Evolutionary conservation across 148 eudicot genomes (phyloP), one percentile per base, ranked within the genome.

Genomic region (Camellia lanceoleosa): DNA sequence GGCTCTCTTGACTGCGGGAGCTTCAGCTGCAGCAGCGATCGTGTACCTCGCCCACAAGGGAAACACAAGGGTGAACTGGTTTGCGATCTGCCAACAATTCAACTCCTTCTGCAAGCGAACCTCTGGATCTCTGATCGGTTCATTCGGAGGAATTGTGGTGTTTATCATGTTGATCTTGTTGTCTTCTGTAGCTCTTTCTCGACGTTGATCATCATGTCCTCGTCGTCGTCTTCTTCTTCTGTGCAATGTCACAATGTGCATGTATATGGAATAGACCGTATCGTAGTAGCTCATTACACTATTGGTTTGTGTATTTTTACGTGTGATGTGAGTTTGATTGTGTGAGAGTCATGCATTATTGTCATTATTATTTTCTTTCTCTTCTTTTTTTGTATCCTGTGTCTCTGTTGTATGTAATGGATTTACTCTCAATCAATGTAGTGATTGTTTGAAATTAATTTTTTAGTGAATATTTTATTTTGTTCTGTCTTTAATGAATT

Each of bases 41-140:
- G 89, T 85, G 41, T 83, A 90, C 85, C 58, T 90, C 64, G 93
- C 93, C 19, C 91, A 81, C 82, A 84, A 87, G 19, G 91, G 93
- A 10, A 89, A 82, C 42, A 63, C 77, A 0, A 65, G 52, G 74
- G 86, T 85, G 23, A 90, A 90, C 47, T 89, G 91, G 93, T 66
- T 79, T 9, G 85, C 90, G 0, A 80, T 90, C 65, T 90, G 93
- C 80, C 87, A 80, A 70, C 88, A 86, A 59, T 87, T 76, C 71
- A 85, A 86, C 80, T 81, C 88, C 56, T 89, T 89, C 73, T 90
- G 93, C 49, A 85, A 89, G 46, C 87, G 90, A 42, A 81, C 77
- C 47, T 90, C 93, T 0, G 93, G 93, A 0, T 83, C 91, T 6
- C 66, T 90, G 75, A 84, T 90, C 49, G 93, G 90, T 18, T 87